These are phyloP conservation scores for Jaminaea rosea DNA, from an alignment of 1,284 basidiomycete genomes.

Conservation along the genomic window DNA sequence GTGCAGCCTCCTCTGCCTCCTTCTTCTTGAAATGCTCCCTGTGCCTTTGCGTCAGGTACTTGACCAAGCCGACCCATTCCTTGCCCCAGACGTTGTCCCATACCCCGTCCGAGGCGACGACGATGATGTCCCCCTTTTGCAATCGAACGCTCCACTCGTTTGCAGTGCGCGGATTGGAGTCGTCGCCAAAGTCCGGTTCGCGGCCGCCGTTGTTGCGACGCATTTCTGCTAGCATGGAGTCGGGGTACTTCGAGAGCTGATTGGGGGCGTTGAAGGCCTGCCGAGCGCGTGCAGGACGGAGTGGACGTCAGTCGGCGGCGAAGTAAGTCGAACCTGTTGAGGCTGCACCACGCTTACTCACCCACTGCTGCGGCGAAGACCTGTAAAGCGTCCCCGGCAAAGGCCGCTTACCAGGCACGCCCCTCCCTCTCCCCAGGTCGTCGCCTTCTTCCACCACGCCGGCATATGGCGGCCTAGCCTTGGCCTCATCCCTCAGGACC, in stretches of 20 bases:
- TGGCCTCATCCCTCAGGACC: conserved; percentile 52
- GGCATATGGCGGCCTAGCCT: not conserved
- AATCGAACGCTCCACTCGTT: conserved; percentile 24
- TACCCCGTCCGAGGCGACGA: conserved; percentile 67
- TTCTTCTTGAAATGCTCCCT: conserved; percentile 10
- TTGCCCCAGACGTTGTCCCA: conserved; percentile 67
- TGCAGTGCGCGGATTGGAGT: conserved; percentile 33
- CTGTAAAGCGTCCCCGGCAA: conserved; percentile 23
- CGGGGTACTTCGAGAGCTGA: conserved; percentile 35
- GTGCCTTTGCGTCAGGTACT: conserved; percentile 41
- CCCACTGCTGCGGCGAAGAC: conserved; percentile 33
- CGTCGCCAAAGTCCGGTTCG: conserved; percentile 15
- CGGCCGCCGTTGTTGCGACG: conserved; percentile 19
- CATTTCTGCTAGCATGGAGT: conserved; percentile 8
- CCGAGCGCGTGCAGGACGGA: too few species aligned
- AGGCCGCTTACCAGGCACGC: not conserved
- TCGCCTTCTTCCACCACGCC: not conserved
- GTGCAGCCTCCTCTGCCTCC: not conserved
- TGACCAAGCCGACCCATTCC: not conserved
- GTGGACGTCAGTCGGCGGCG: too few species aligned
- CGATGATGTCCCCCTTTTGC: conserved; percentile 35
- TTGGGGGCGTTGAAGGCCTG: conserved; percentile 43
- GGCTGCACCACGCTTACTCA: too few species aligned
- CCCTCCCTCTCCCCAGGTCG: conserved; percentile 1
- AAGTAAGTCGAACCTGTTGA: too few species aligned